Conservation (phyloP, 176 grass and related monocot genomes). For the Elaeis guineensis region DNA sequence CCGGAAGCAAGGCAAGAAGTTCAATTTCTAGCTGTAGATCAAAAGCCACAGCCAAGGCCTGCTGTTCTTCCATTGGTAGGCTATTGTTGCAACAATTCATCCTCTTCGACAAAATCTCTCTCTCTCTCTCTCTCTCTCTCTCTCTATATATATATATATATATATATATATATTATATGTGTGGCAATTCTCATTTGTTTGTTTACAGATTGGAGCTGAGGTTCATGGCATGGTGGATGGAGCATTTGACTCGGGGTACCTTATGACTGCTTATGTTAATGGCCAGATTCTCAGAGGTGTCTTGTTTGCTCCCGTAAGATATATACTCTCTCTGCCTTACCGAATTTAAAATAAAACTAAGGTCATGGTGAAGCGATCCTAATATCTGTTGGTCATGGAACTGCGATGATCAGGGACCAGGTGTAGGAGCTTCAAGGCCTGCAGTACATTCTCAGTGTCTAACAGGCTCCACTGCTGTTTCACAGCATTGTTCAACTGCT, state of each 20-base stretch:
- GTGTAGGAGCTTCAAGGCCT: slow-evolving; percentile 49
- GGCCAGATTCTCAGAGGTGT: slow-evolving; percentile 85
- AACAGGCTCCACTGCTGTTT: slow-evolving; percentile 35
- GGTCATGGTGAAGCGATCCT: too few relatives aligned
- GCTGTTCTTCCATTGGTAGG: slow-evolving; percentile 43
- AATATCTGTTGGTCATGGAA: not conserved
- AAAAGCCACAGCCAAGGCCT: slow-evolving; percentile 34
- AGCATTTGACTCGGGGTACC: slow-evolving; percentile 88
- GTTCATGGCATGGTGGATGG: slow-evolving; percentile 77
- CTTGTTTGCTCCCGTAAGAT: slow-evolving; percentile 80
- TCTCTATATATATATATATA: too few relatives aligned
- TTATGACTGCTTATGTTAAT: slow-evolving; percentile 81
- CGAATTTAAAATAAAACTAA: too few relatives aligned
- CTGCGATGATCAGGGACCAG: slow-evolving; percentile 42
- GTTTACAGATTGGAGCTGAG: slow-evolving; percentile 67
- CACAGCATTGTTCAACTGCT: slow-evolving; percentile 40
- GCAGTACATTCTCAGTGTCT: slow-evolving; percentile 43
- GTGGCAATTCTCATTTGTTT: too few relatives aligned
- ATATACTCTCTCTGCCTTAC: not conserved
- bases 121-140: too few relatives aligned
- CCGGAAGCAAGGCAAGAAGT: slow-evolving; percentile 46
- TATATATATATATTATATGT: too few relatives aligned
- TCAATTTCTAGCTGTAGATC: slow-evolving; percentile 46
- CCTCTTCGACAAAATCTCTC: too few relatives aligned
- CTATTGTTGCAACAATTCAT: not conserved